Evolutionary conservation across 495 filamentous ascomycete genomes (phyloP).

Genomic region (Alectoria sarmentosa): DNA sequence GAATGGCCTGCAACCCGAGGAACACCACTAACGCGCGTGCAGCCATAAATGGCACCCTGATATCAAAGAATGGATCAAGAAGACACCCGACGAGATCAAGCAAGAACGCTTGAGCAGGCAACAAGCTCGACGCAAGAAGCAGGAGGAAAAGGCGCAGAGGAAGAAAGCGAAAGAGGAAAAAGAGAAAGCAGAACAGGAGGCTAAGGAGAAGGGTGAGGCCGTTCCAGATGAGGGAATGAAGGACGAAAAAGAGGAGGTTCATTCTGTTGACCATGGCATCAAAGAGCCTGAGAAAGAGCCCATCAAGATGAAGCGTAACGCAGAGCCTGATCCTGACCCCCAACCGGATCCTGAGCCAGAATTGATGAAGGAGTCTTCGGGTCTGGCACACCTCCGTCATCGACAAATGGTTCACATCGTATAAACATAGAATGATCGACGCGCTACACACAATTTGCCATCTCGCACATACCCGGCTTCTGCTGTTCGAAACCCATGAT

Average conservation of each 20-base stretch:
- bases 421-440: neutral
- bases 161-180: slow-evolving; percentile 34
- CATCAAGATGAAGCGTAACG: slow-evolving; percentile 6
- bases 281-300: slow-evolving; percentile 7
- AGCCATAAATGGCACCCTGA: slow-evolving; percentile 40
- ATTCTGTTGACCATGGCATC: neutral
- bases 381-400: slow-evolving; percentile 10
- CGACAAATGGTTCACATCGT: neutral
- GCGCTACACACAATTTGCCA: neutral
- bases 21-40: neutral
- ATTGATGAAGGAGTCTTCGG: slow-evolving; percentile 10
- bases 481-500: neutral
- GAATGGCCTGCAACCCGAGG: neutral
- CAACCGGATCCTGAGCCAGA: neutral
- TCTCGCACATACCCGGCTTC: neutral
- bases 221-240: slow-evolving; percentile 18
- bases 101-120: slow-evolving; percentile 18
- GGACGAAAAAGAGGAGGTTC: slow-evolving; percentile 19
- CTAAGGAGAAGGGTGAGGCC: slow-evolving; percentile 17
- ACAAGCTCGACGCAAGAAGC: slow-evolving; percentile 25
- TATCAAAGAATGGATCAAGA: slow-evolving; percentile 44
- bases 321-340: neutral
- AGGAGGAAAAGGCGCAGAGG: slow-evolving; percentile 26
- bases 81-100: slow-evolving; percentile 23
- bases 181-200: slow-evolving; percentile 25